Evolutionary conservation across 1,139 yeast genomes (phyloP).

Genomic region (Taphrina betulina): DNA sequence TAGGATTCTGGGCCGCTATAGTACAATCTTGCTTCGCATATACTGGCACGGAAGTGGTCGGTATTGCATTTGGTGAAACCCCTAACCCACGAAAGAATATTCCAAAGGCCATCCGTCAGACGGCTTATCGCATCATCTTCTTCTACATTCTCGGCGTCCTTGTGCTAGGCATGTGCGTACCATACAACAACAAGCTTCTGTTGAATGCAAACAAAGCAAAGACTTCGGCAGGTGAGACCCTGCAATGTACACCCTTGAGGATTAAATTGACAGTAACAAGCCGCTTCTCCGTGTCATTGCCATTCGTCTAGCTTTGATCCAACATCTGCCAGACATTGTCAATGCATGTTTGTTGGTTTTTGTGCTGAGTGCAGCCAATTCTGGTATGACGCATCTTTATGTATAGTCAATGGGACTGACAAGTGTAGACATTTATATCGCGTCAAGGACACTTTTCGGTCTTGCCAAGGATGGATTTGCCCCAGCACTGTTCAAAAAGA

Average conservation of each 20-base stretch:
- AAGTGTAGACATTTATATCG: conserved; percentile 67
- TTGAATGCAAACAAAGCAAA: conserved; percentile 50
- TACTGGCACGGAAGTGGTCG: conserved; percentile 81
- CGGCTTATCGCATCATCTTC: conserved; percentile 66
- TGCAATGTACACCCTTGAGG: too few relatives aligned
- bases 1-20: conserved; percentile 66
- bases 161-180: conserved; percentile 60
- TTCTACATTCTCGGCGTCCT: conserved; percentile 66
- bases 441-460: conserved; percentile 59
- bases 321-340: conserved; percentile 60
- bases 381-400: too few relatives aligned
- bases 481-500: conserved; percentile 48
- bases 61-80: conserved; percentile 83
- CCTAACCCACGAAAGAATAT: conserved; percentile 71
- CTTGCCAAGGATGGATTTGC: conserved; percentile 59
- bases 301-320: conserved; percentile 55
- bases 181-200: conserved; percentile 53
- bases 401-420: too few relatives aligned
- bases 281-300: conserved; percentile 66
- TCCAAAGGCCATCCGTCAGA: conserved; percentile 76
- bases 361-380: too few relatives aligned
- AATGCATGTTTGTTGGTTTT: too few relatives aligned
- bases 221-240: conserved; percentile 50
- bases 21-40: conserved; percentile 63
- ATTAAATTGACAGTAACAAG: too few relatives aligned